A percentile compares a stretch with the other conserved stretches of the same genome.
phyloP scores from a whole-genome alignment of 2,329 filamentous ascomycete genomes.

The Cephalotrichum gorgonifer region DNA sequence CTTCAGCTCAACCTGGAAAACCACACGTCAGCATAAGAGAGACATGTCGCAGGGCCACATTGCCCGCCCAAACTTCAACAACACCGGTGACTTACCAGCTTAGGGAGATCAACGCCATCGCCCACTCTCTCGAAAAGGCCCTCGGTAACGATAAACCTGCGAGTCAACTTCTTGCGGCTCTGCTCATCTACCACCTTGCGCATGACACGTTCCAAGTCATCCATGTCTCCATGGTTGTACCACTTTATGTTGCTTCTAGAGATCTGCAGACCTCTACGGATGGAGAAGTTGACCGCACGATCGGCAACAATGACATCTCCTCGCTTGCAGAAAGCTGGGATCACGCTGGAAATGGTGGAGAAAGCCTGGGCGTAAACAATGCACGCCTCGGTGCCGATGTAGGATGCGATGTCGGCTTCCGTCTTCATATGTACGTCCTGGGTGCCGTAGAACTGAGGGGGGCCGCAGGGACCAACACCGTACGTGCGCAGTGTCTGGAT shows the following conservation, averaged over 20 bases:
- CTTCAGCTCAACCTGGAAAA: slow-evolving; percentile 61
- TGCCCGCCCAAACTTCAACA: background rate
- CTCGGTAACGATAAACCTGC: slow-evolving; percentile 93
- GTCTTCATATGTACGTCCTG: slow-evolving; percentile 98
- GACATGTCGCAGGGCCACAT: slow-evolving; percentile 2
- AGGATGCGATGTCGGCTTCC: slow-evolving; percentile 84
- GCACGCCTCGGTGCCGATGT: slow-evolving; percentile 76
- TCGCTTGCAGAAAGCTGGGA: slow-evolving; percentile 92
- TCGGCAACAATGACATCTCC: slow-evolving; percentile 97
- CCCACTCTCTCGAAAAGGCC: slow-evolving; percentile 86
- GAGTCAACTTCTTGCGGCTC: slow-evolving; percentile 73
- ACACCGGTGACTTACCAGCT: slow-evolving; percentile 48
- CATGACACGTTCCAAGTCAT: slow-evolving; percentile 79
- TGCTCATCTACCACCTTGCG: slow-evolving; percentile 81
- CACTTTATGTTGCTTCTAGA: slow-evolving; percentile 83
- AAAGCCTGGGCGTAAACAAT: slow-evolving; percentile 97
- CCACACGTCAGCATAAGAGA: slow-evolving; percentile 8
- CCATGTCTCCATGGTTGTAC: slow-evolving; percentile 95
- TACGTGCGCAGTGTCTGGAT: slow-evolving; percentile 91
- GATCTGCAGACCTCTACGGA: slow-evolving; percentile 89
- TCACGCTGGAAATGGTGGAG: slow-evolving; percentile 92
- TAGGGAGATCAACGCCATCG: slow-evolving; percentile 75
- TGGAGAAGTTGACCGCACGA: slow-evolving; percentile 83
- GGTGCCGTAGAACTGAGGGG: slow-evolving; percentile 95
- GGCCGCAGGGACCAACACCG: slow-evolving; percentile 91